Evolutionary conservation across 1,284 basidiomycete genomes (phyloP), one percentile per base, ranked within the genome.

Genomic region (Ganoderma meredithae): DNA sequence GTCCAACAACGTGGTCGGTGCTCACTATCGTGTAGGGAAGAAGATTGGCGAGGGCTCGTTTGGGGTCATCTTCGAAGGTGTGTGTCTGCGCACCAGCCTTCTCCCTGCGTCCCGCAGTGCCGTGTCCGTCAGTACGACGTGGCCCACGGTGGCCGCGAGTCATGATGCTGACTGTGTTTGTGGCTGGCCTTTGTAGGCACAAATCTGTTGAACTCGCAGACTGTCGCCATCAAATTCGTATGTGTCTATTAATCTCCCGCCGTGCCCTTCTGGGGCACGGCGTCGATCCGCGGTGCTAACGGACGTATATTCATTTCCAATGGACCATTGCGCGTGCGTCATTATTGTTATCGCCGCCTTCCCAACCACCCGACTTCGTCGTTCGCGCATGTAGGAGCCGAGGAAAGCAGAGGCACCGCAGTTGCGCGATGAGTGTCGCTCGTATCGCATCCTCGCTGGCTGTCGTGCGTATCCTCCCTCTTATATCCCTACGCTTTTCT

Each of bases 181-280:
- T 44, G 49, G 47, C 47, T 22, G 22, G 22, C 15, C 31, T 43
- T n/a, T 41, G 56, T 78, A 96, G 95, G 96, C 64, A 96, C 95
- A 58, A 98, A 99, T 80, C 84, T 98, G 55, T 88, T 98, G 80
- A 98, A 98, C 85, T 95, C 93, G 41, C 95, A 97, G 84, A 96
- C 95, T 5, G 95, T 98, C 64, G 96, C 96, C 70, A 98, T 98
- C 90, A 98, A 98, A 85, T 98, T 98, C 87, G 96, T 96, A 78
- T 81, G 94, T 67, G 44, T 89, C 43, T 43, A 56, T 27, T 43
- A 43, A 62, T 67, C 62, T 55, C 52, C 52, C 52, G 31, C 52
- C 27, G 52, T 55, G 52, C 52, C 52, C 22, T 59, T 41, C 43
- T 22, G 22, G 19, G 27, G 39, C 58, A n/a, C 55, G 47, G 43